Percentiles rank a stretch among this genome's conserved stretches.
Evolutionary conservation across 805 yeast species (phyloP).

Genomic region (Saccharomyces eubayanus): DNA sequence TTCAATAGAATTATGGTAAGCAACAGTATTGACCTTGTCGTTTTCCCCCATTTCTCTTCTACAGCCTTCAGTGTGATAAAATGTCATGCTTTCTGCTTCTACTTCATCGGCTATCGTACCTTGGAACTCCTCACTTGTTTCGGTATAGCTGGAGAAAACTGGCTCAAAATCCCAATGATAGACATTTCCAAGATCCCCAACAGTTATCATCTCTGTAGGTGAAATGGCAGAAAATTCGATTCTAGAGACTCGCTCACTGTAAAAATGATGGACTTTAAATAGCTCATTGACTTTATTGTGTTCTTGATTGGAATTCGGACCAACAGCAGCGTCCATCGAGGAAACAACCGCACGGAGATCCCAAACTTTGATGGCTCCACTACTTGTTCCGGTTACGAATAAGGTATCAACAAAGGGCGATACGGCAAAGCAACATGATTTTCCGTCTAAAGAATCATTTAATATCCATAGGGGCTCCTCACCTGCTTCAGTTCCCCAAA

Average conservation of each 20-base stretch:
- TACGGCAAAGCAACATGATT: constrained; percentile 13
- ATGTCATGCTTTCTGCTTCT: constrained; percentile 13
- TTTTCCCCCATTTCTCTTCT: constrained; percentile 14
- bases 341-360: constrained; percentile 24
- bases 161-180: constrained; percentile 32
- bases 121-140: neutral
- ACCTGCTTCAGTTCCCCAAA: constrained; percentile 22
- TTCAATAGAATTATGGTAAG: constrained; percentile 20
- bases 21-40: constrained; percentile 15
- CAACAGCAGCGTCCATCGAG: neutral
- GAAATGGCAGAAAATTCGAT: constrained; percentile 19
- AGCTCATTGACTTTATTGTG: constrained; percentile 9
- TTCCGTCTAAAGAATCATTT: constrained; percentile 17
- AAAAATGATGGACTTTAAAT: constrained; percentile 18
- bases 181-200: constrained; percentile 26
- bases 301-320: neutral
- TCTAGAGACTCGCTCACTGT: constrained; percentile 21
- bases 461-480: constrained; percentile 16
- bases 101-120: neutral
- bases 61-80: constrained; percentile 27
- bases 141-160: constrained; percentile 33
- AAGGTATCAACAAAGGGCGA: constrained; percentile 20
- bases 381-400: constrained; percentile 25
- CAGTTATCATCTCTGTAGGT: constrained; percentile 22
- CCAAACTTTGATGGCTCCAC: constrained; percentile 27